phyloP scores from a whole-genome alignment of 495 filamentous ascomycete species.

The Neohortaea acidophila region DNA sequence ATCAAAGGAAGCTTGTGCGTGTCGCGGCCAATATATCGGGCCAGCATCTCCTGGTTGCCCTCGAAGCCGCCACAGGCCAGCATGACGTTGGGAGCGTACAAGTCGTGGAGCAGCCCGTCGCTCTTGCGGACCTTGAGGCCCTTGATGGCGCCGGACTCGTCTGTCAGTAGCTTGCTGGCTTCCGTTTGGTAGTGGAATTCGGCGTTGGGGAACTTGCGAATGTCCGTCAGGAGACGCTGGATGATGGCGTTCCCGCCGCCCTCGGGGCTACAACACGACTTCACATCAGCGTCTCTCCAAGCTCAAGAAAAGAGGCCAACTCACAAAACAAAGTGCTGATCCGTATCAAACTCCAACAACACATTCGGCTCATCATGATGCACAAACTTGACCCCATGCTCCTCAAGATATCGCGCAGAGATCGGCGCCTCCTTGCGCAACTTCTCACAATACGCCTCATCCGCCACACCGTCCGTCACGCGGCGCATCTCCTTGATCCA shows the following conservation, averaged over 20 bases:
- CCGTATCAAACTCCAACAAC: conserved; percentile 18
- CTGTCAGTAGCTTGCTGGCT: conserved; percentile 11
- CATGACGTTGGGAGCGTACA: conserved; percentile 13
- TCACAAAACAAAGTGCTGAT: conserved; percentile 12
- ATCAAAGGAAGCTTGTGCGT: conserved; percentile 19
- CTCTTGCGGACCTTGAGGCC: conserved; percentile 17
- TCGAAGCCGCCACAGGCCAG: conserved; percentile 20
- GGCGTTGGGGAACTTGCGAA: conserved; percentile 9
- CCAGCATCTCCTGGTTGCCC: conserved; percentile 20
- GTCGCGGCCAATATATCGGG: conserved; percentile 16
- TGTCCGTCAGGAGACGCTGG: conserved; percentile 10
- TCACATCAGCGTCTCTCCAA: too few species aligned
- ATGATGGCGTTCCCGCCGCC: conserved; percentile 19
- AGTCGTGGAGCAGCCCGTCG: conserved; percentile 16
- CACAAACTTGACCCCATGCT: conserved; percentile 17
- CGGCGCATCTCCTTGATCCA: conserved; percentile 20
- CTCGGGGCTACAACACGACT: too few species aligned
- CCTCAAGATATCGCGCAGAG: conserved; percentile 14
- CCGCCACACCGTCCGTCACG: conserved; percentile 18
- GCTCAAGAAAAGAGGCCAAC: too few species aligned
- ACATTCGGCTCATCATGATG: conserved; percentile 21
- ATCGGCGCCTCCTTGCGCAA: conserved; percentile 10
- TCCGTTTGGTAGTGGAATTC: conserved; percentile 17
- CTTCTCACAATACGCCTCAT: conserved; percentile 20
- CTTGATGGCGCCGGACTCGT: conserved; percentile 12